Conservation (phyloP, 768 basidiomycete genomes). For the Mycena epipterygia region DNA sequence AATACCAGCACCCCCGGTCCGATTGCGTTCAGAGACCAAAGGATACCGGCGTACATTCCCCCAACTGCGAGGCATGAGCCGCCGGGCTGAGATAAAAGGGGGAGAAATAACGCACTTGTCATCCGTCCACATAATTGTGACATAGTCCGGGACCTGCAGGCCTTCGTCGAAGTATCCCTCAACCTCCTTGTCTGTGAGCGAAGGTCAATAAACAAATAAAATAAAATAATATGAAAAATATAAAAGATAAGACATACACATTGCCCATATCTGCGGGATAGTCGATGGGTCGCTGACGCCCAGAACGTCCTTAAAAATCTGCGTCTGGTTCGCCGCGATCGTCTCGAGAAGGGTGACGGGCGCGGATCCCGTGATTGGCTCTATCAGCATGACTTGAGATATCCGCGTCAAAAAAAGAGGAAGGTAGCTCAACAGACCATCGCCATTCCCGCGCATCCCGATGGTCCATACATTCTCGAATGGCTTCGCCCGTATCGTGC, state of each 20-base stretch:
- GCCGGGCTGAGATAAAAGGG: neutral
- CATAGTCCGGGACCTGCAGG: conserved; percentile 71
- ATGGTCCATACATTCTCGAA: conserved; percentile 78
- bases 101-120: conserved; percentile 65
- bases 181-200: conserved; percentile 65
- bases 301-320: conserved; percentile 68
- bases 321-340: conserved; percentile 71
- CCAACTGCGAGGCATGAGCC: conserved; percentile 59
- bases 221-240: neutral
- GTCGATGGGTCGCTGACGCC: conserved; percentile 58
- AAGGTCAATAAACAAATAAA: neutral
- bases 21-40: conserved; percentile 63
- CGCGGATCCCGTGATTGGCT: conserved; percentile 61
- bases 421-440: conserved; percentile 50
- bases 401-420: neutral
- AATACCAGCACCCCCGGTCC: conserved; percentile 77
- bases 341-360: conserved; percentile 66
- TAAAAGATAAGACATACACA: conserved; percentile 54
- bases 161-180: conserved; percentile 76
- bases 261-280: conserved; percentile 77
- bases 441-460: conserved; percentile 78
- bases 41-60: conserved; percentile 79
- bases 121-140: conserved; percentile 79
- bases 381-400: conserved; percentile 41
- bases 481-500: conserved; percentile 68